phyloP scores from a whole-genome alignment of 371 early-diverging fungal genomes.

The Phascolomyces articulosus region DNA sequence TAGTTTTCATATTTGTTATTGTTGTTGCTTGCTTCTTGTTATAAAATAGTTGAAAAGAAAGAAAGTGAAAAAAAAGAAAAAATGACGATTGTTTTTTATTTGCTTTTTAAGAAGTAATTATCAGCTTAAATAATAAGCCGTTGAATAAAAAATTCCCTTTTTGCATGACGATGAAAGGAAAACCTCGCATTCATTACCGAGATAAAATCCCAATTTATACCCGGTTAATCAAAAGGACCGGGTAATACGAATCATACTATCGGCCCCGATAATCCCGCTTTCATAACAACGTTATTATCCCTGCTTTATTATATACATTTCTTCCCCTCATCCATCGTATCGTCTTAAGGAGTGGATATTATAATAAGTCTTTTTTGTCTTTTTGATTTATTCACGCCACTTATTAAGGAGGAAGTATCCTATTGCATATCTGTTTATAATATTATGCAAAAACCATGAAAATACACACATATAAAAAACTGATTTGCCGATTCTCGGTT shows the following conservation, averaged over 20 bases:
- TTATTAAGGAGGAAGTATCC: no score
- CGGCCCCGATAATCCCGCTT: conserved; percentile 2
- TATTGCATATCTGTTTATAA: conserved; percentile 2
- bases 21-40: no score
- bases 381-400: neutral
- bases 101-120: neutral
- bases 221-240: conserved; percentile 8
- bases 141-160: neutral
- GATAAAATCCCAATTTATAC: neutral
- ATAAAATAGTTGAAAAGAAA: neutral
- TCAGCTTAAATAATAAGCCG: conserved; percentile 6
- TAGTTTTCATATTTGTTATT: conserved; percentile 12
- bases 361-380: neutral
- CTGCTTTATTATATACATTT: neutral
- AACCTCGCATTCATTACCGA: neutral
- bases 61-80: conserved; percentile 4
- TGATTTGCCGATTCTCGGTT: neutral
- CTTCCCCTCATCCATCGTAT: neutral
- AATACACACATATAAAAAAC: neutral
- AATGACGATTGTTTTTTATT: neutral
- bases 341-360: neutral
- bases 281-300: no score
- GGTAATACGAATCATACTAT: neutral
- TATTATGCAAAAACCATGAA: neutral
- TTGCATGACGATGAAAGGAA: no score